Evolutionary conservation across 805 yeast species (phyloP), one percentile per base, ranked within the genome.

Genomic region (Wickerhamomyces mucosus): DNA sequence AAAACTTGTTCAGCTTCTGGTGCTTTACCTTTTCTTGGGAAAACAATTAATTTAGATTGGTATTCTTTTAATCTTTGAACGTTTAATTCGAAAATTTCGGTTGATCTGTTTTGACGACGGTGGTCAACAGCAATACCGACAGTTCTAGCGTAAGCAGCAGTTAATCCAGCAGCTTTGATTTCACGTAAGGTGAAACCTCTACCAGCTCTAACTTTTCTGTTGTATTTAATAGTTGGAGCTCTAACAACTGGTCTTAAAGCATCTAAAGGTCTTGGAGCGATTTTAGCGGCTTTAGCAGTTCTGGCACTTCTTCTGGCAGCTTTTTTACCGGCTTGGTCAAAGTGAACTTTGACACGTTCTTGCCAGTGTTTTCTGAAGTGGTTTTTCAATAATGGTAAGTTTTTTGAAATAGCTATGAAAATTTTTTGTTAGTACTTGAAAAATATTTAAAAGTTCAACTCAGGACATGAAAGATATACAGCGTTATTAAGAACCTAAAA

Each of bases 341-440:
- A 82, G 86, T 94, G 98, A 60, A 85, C 96, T 68, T 76, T 84
- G 78, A 92, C 99, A 65, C 97, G 84, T 72, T 85, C 95, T 75
- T 92, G 97, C 98, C 98, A 92, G 95, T 89, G 89, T 84, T 89
- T 89, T 78, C 96, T 82, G 95, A 89, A 89, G 78, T 92, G 98
- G 81, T 89, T 89, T 81, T 84, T 85, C 78, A 84, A 82, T 75
- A 89, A 75, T 77, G 97, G 95, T 75, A 86, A 78, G 76, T 89
- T 89, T 88, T 92, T 89, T 58, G 92, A 71, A 78, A 92, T 86
- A 71, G 97, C 98, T 88, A 68, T 30, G 25, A 3, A 8, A 10
- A 8, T 27, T 48, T 50, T 51, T 39, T 37, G 42, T 39, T 27
- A 17, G n/a, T 12, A 20, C 22, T 20, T 9, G 12, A 20, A 20